Percentiles rank a stretch among this genome's conserved stretches.
Evolutionary conservation across 495 filamentous ascomycete genomes (phyloP).

Genomic region (Penicillium chermesinum): DNA sequence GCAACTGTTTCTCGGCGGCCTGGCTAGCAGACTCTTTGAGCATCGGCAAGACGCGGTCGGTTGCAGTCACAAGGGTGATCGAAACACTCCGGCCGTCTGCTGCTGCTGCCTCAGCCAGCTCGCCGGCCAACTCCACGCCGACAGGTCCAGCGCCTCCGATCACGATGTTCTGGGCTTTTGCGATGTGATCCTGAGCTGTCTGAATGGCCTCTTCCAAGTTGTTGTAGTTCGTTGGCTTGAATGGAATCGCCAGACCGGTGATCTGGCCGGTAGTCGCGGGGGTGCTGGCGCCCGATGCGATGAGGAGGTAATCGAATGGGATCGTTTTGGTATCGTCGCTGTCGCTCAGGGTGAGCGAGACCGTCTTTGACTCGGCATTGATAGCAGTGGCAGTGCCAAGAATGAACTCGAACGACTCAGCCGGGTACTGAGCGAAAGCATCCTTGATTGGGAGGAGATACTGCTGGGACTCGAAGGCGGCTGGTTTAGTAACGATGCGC

Average conservation of each 20-base stretch:
- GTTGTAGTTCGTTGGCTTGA: slow-evolving; percentile 44
- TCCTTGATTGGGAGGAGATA: slow-evolving; percentile 46
- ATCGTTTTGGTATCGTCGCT: slow-evolving; percentile 26
- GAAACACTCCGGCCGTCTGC: slow-evolving; percentile 34
- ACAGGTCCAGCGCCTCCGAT: slow-evolving; percentile 64
- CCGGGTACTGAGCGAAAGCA: slow-evolving; percentile 47
- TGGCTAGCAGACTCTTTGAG: slow-evolving; percentile 24
- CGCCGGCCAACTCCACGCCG: slow-evolving; percentile 59
- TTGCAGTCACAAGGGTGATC: slow-evolving; percentile 43
- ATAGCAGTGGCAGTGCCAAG: slow-evolving; percentile 47
- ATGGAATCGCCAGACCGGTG: slow-evolving; percentile 43
- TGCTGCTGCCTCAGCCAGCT: slow-evolving; percentile 47
- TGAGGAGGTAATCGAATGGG: slow-evolving; percentile 50
- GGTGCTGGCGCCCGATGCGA: slow-evolving; percentile 47
- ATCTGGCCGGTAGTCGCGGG: slow-evolving; percentile 34
- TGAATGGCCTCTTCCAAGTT: slow-evolving; percentile 40
- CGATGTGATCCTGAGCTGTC: slow-evolving; percentile 41
- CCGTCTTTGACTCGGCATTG: slow-evolving; percentile 38
- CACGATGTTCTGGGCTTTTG: slow-evolving; percentile 53
- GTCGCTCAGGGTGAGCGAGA: slow-evolving; percentile 29
- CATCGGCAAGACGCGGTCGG: slow-evolving; percentile 28
- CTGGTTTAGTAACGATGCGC: slow-evolving; percentile 39
- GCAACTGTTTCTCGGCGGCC: slow-evolving; percentile 23
- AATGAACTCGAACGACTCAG: slow-evolving; percentile 50
- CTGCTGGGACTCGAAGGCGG: slow-evolving; percentile 36